A percentile compares a stretch with the other conserved stretches of the same genome.
These are phyloP conservation scores for Ascochyta rabiei DNA, from an alignment of 2,329 filamentous ascomycete genomes.

Conservation along the genomic window DNA sequence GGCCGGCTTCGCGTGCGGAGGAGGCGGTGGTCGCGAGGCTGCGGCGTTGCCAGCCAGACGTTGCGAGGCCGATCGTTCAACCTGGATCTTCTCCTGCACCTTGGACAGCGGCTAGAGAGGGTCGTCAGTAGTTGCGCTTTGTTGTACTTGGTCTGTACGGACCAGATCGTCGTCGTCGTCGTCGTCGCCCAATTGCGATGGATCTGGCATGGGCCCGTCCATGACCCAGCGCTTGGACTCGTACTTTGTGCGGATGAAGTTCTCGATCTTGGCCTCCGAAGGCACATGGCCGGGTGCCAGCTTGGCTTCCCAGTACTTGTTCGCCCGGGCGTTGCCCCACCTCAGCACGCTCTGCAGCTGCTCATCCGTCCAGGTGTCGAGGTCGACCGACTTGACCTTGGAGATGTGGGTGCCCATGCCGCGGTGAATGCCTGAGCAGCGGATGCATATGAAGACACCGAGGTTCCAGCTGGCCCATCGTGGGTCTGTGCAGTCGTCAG, in stretches of 20 bases:
- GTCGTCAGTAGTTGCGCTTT: constrained; percentile 17
- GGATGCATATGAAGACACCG: constrained; percentile 96
- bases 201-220: constrained; percentile 93
- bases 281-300: constrained; percentile 88
- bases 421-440: constrained; percentile 96
- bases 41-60: constrained; percentile 49
- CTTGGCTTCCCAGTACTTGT: constrained; percentile 98
- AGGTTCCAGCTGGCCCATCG: constrained; percentile 99
- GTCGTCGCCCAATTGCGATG: constrained; percentile 80
- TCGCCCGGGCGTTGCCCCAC: constrained; percentile 96
- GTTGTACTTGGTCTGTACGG: constrained; percentile 53
- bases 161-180: constrained; percentile 84
- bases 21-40: constrained; percentile 35
- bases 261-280: constrained; percentile 98
- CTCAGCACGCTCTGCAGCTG: constrained; percentile 90
- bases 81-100: constrained; percentile 73
- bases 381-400: constrained; percentile 95
- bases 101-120: constrained; percentile 64
- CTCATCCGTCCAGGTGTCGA: constrained; percentile 98
- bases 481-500: constrained; percentile 69
- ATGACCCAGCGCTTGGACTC: constrained; percentile 99
- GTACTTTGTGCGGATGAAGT: constrained; percentile 99
- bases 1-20: constrained; percentile 48
- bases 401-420: constrained; percentile 99
- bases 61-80: constrained; percentile 64